A percentile compares a stretch with the other conserved stretches of the same genome.
Evolutionary conservation across 2,329 filamentous ascomycete genomes (phyloP).

Genomic region (Pleurostoma richardsiae): DNA sequence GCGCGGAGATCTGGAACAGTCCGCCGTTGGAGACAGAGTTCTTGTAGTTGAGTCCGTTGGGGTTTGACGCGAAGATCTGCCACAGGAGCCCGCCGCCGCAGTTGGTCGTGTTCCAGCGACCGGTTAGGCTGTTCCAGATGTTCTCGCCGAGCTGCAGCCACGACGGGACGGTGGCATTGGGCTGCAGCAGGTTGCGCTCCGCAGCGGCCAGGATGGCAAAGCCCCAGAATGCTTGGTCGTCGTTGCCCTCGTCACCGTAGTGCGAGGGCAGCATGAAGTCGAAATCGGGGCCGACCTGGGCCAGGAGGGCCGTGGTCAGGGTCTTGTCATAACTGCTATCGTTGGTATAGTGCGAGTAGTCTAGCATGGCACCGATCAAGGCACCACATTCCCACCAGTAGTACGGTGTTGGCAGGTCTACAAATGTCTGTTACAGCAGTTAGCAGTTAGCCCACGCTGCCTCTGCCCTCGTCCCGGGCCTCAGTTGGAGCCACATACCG

Average conservation of each 20-base stretch:
- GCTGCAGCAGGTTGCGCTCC: slow-evolving; percentile 62
- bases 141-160: slow-evolving; percentile 66
- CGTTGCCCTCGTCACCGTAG: slow-evolving; percentile 61
- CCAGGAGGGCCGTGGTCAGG: slow-evolving; percentile 53
- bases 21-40: slow-evolving; percentile 76
- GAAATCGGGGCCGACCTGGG: slow-evolving; percentile 49
- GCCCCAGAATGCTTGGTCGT: slow-evolving; percentile 72
- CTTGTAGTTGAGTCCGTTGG: slow-evolving; percentile 74
- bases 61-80: slow-evolving; percentile 76
- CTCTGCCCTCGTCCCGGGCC: background rate
- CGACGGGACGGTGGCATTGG: slow-evolving; percentile 47
- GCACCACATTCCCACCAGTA: slow-evolving; percentile 66
- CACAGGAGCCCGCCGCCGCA: slow-evolving; percentile 73
- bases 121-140: slow-evolving; percentile 66
- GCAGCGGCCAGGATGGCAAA: slow-evolving; percentile 63
- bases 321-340: slow-evolving; percentile 58
- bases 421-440: slow-evolving; percentile 38
- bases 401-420: slow-evolving; percentile 60
- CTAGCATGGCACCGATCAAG: slow-evolving; percentile 62
- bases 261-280: slow-evolving; percentile 57
- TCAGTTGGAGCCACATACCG: slow-evolving; percentile 19
- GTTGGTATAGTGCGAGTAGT: slow-evolving; percentile 64
- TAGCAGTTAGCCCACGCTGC: background rate
- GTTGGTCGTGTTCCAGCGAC: slow-evolving; percentile 62
- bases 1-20: slow-evolving; percentile 77